phyloP scores from a whole-genome alignment of 306 rosid genomes.

The Hippophae tibetana region DNA sequence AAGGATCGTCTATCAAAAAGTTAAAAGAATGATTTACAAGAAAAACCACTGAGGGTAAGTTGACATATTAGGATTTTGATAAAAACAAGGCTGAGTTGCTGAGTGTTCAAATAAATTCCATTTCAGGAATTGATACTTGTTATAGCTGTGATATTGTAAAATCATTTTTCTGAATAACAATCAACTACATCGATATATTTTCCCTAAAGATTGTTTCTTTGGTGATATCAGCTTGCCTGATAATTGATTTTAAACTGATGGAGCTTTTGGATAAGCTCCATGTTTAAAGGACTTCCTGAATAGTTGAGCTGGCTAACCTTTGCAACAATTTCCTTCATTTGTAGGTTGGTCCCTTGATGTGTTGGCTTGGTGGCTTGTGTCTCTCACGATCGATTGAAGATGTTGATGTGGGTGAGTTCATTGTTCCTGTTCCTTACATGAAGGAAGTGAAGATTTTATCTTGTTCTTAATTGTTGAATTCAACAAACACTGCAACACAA shows the following conservation, averaged over 20 bases:
- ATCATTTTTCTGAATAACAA: no score
- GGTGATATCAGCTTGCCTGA: neutral
- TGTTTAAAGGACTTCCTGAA: neutral
- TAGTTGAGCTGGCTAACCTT: neutral
- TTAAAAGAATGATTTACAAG: no score
- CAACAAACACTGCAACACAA: no score
- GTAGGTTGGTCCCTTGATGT: constrained; percentile 94
- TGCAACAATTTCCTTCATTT: neutral
- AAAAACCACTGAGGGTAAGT: no score
- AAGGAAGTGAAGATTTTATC: constrained; percentile 88
- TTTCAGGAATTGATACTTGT: no score
- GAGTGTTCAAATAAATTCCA: no score
- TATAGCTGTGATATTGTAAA: no score
- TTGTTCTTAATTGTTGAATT: no score
- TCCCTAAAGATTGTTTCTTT: neutral
- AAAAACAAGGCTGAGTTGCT: no score
- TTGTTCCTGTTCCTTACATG: constrained; percentile 92
- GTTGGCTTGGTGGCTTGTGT: constrained; percentile 99
- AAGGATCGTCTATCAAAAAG: no score
- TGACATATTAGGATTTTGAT: no score
- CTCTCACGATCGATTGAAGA: constrained; percentile 95
- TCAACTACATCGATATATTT: no score
- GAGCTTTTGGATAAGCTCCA: neutral
- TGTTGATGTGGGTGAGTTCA: constrained; percentile 88
- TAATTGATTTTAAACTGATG: neutral